Conservation (phyloP, 768 basidiomycete species). For the Agrocybe praecox region DNA sequence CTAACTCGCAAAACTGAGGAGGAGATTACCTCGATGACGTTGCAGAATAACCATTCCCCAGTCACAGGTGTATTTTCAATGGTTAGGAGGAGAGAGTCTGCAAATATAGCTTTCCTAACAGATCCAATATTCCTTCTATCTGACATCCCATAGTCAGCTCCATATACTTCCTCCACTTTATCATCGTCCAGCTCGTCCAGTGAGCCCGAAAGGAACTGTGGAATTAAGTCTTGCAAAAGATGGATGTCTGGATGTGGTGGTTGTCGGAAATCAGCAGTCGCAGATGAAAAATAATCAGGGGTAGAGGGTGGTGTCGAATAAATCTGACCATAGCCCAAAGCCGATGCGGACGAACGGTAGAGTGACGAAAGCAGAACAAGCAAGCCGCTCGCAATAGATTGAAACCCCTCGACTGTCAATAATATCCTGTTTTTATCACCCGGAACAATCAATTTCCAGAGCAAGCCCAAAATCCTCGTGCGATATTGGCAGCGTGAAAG, state of each 20-base stretch:
- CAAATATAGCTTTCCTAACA: slow-evolving; percentile 38
- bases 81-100: slow-evolving; percentile 53
- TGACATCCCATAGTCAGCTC: slow-evolving; percentile 35
- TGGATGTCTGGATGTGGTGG: slow-evolving; percentile 20
- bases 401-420: slow-evolving; percentile 47
- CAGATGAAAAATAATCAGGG: slow-evolving; percentile 1
- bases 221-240: slow-evolving; percentile 41
- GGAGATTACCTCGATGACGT: slow-evolving; percentile 49
- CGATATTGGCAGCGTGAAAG: slow-evolving; percentile 39
- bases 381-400: slow-evolving; percentile 53
- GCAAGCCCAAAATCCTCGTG: slow-evolving; percentile 48
- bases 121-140: slow-evolving; percentile 29
- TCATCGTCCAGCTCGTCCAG: slow-evolving; percentile 50
- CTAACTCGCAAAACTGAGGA: not conserved
- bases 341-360: slow-evolving; percentile 16
- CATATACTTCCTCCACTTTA: slow-evolving; percentile 55
- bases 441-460: slow-evolving; percentile 50
- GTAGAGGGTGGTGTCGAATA: slow-evolving; percentile 12
- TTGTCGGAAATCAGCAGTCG: slow-evolving; percentile 15
- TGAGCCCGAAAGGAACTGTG: slow-evolving; percentile 44
- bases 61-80: slow-evolving; percentile 46
- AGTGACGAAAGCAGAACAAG: slow-evolving; percentile 51
- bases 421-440: slow-evolving; percentile 42
- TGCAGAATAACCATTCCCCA: slow-evolving; percentile 53
- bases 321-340: slow-evolving; percentile 1